These are phyloP conservation scores for Rugonectria rugulosa DNA, from an alignment of 2,329 filamentous ascomycete species.

Conservation along the genomic window DNA sequence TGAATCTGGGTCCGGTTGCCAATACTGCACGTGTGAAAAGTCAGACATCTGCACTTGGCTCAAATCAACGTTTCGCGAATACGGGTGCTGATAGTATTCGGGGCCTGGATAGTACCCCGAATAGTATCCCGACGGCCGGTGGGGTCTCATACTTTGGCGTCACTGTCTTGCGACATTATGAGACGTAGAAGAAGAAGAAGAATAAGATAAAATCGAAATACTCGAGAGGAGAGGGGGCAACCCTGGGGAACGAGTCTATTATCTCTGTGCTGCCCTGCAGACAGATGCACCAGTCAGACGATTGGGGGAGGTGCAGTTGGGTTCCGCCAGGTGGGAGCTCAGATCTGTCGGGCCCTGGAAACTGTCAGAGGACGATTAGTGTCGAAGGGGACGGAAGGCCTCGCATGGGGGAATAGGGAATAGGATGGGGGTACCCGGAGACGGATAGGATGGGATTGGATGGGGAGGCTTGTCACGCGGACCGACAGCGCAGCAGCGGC, in stretches of 20 bases:
- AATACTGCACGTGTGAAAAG: slow-evolving; percentile 53
- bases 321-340: slow-evolving; percentile 34
- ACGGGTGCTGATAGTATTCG: slow-evolving; percentile 46
- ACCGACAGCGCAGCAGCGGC: slow-evolving; percentile 33
- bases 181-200: slow-evolving; percentile 27
- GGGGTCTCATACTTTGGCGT: slow-evolving; percentile 53
- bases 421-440: slow-evolving; percentile 23
- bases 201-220: slow-evolving; percentile 18
- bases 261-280: slow-evolving; percentile 43
- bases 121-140: slow-evolving; percentile 34
- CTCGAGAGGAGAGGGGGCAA: slow-evolving; percentile 25
- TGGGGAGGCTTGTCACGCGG: slow-evolving; percentile 36
- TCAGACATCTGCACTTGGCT: slow-evolving; percentile 51
- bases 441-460: slow-evolving; percentile 13
- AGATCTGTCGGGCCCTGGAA: slow-evolving; percentile 33
- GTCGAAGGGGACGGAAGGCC: background rate
- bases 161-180: slow-evolving; percentile 40
- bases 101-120: background rate
- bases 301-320: slow-evolving; percentile 45
- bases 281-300: slow-evolving; percentile 43
- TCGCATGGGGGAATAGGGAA: slow-evolving; percentile 14
- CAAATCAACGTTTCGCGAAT: slow-evolving; percentile 49
- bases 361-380: slow-evolving; percentile 22
- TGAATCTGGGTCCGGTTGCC: slow-evolving; percentile 46
- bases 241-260: slow-evolving; percentile 43